A percentile compares a stretch with the other conserved stretches of the same genome.
Conservation (phyloP, 371 early-diverging fungal genomes). For the Syncephalis fuscata region DNA sequence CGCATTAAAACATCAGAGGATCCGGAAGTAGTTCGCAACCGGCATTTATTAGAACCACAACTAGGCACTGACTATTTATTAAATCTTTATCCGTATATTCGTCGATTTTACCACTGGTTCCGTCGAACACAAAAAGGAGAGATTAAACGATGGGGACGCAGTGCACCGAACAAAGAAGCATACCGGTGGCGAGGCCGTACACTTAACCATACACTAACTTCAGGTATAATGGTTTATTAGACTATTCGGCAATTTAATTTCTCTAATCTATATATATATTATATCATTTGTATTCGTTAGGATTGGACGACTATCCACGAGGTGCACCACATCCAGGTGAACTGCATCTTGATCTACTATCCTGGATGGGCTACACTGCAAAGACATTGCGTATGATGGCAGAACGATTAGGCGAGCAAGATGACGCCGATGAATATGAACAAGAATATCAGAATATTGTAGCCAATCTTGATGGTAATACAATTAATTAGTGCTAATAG, state of each 20-base stretch:
- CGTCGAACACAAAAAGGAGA: constrained; percentile 60
- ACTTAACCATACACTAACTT: constrained; percentile 67
- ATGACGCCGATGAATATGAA: constrained; percentile 26
- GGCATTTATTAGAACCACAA: constrained; percentile 24
- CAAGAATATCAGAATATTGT: constrained; percentile 30
- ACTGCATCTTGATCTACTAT: constrained; percentile 76
- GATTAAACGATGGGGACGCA: constrained; percentile 31
- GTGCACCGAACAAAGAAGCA: constrained; percentile 29
- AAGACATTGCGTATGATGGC: constrained; percentile 53
- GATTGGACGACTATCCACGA: constrained; percentile 92
- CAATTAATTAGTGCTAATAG: neutral
- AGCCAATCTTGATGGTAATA: constrained; percentile 22
- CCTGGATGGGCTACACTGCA: constrained; percentile 78
- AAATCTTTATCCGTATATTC: constrained; percentile 45
- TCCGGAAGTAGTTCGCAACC: constrained; percentile 15
- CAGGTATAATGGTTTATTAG: constrained; percentile 33
- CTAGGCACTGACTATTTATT: constrained; percentile 35
- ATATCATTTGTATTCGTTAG: constrained; percentile 11
- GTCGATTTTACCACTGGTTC: constrained; percentile 68
- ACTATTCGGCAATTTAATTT: too few relatives aligned
- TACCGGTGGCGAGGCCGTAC: constrained; percentile 91
- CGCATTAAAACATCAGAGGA: constrained; percentile 9
- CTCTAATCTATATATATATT: too few relatives aligned
- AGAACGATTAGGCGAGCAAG: constrained; percentile 26
- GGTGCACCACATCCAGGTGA: constrained; percentile 54